Conservation (phyloP, 495 filamentous ascomycete genomes). For the Podospora tetraspora region DNA sequence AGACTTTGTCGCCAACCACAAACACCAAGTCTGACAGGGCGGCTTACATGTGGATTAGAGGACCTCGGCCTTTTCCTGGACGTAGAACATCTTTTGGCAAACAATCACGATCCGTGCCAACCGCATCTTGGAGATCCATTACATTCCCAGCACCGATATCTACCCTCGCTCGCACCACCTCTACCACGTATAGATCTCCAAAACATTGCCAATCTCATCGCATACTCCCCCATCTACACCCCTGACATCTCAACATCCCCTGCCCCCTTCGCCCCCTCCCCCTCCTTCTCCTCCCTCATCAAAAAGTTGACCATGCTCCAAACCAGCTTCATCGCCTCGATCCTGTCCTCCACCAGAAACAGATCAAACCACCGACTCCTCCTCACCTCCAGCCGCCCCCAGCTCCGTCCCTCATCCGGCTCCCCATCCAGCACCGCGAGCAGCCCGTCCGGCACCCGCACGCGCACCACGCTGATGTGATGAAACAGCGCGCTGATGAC, state of each 20-base stretch:
- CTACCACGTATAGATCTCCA: not conserved
- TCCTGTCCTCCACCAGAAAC: constrained; percentile 59
- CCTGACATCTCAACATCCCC: constrained; percentile 35
- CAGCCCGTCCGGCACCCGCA: constrained; percentile 64
- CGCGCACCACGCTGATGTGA: constrained; percentile 69
- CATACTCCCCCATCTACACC: constrained; percentile 21
- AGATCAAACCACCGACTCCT: constrained; percentile 77
- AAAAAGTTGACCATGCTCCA: constrained; percentile 73
- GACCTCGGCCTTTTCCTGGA: no score
- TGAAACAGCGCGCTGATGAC: constrained; percentile 78
- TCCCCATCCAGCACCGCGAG: constrained; percentile 48
- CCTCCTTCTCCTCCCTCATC: constrained; percentile 48
- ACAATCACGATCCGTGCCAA: not conserved
- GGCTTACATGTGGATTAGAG: no score
- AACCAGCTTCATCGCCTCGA: constrained; percentile 64
- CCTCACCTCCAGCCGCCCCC: constrained; percentile 57
- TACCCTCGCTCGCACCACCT: not conserved
- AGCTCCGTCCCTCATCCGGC: constrained; percentile 30
- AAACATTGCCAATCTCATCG: not conserved
- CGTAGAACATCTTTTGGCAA: no score
- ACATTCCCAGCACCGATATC: not conserved
- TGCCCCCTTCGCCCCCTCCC: constrained; percentile 12
- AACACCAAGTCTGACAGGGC: no score
- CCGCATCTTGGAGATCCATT: not conserved
- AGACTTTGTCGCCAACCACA: no score